Conservation (phyloP, 345 rosid species). For the Noccaea caerulescens region DNA sequence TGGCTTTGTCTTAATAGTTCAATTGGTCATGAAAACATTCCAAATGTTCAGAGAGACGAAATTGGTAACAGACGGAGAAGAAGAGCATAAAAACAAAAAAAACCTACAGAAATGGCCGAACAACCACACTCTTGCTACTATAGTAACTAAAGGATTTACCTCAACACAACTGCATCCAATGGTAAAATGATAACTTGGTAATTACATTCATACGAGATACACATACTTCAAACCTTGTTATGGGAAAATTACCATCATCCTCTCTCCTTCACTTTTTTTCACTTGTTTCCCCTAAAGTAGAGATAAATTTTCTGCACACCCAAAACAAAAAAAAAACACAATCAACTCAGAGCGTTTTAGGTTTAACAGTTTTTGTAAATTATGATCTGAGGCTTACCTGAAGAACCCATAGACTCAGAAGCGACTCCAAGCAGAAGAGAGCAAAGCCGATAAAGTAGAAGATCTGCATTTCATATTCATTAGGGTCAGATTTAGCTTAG, state of each 20-base stretch:
- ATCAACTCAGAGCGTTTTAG: neutral
- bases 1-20: neutral
- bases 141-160: conserved; percentile 36
- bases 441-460: conserved; percentile 91
- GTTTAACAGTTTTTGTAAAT: neutral
- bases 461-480: conserved; percentile 55
- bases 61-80: conserved; percentile 17
- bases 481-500: conserved; percentile 8
- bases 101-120: conserved; percentile 32
- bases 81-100: conserved; percentile 9
- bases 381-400: conserved; percentile 59
- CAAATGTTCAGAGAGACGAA: conserved; percentile 9
- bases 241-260: conserved; percentile 27
- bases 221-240: conserved; percentile 25
- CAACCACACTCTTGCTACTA: conserved; percentile 31
- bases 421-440: conserved; percentile 84
- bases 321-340: neutral
- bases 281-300: conserved; percentile 83
- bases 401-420: conserved; percentile 95
- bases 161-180: conserved; percentile 29
- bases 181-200: conserved; percentile 29
- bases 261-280: conserved; percentile 29
- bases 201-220: conserved; percentile 42
- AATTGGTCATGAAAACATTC: neutral
- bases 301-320: conserved; percentile 78